A percentile compares a stretch with the other conserved stretches of the same genome.
Conservation (phyloP, 768 basidiomycete species). For the Coprinellus aureogranulatus region DNA sequence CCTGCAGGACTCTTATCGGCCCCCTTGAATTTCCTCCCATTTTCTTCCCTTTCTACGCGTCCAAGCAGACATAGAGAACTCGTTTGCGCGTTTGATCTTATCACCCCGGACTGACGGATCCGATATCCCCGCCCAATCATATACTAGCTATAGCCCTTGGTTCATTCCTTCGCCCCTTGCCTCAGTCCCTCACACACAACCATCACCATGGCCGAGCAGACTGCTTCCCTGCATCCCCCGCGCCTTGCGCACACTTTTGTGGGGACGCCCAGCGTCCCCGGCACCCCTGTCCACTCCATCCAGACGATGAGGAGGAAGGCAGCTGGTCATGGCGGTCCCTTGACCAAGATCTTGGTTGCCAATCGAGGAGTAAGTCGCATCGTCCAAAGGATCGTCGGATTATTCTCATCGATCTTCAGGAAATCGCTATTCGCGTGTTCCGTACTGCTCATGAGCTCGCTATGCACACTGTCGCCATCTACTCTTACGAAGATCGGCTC, state of each 20-base stretch:
- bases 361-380: constrained; percentile 74
- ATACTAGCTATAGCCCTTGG: not conserved
- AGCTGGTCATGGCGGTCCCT: constrained; percentile 84
- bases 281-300: constrained; percentile 87
- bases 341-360: constrained; percentile 90
- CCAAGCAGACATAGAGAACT: not conserved
- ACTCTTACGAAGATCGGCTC: constrained; percentile 94
- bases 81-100: constrained; percentile 3
- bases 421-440: constrained; percentile 99
- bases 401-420: constrained; percentile 43
- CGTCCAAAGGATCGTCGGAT: not conserved
- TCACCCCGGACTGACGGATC: not conserved
- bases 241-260: constrained; percentile 72
- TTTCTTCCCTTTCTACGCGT: not conserved
- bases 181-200: constrained; percentile 13
- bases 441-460: constrained; percentile 97
- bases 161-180: not conserved
- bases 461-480: constrained; percentile 99
- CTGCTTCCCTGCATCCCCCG: constrained; percentile 60
- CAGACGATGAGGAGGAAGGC: constrained; percentile 89
- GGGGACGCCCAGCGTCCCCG: constrained; percentile 70
- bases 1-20: too few relatives aligned
- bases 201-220: constrained; percentile 41
- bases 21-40: not conserved
- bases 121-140: not conserved